Evolutionary conservation across 2,329 filamentous ascomycete genomes (phyloP).

Genomic region (Rhinocladiella mackenziei): DNA sequence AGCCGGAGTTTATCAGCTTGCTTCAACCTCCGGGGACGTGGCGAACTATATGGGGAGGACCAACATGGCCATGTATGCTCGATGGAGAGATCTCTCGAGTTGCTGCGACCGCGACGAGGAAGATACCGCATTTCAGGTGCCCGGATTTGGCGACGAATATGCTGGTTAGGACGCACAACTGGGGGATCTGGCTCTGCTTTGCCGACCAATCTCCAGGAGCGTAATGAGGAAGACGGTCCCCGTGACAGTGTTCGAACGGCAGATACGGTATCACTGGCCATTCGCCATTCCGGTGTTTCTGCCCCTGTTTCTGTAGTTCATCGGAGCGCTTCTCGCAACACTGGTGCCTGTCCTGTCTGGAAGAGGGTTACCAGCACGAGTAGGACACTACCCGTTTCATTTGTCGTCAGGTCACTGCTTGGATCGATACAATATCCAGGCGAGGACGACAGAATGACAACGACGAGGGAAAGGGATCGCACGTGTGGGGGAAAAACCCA

Average conservation of each 20-base stretch:
- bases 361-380: slow-evolving; percentile 10
- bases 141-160: slow-evolving; percentile 45
- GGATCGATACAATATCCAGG: slow-evolving; percentile 13
- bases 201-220: slow-evolving; percentile 18
- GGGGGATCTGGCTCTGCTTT: slow-evolving; percentile 2
- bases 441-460: slow-evolving; percentile 14
- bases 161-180: slow-evolving; percentile 40
- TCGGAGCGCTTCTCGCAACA: slow-evolving; percentile 34
- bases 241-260: slow-evolving; percentile 31
- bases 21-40: neutral
- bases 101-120: slow-evolving; percentile 30
- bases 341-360: slow-evolving; percentile 38
- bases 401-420: slow-evolving; percentile 17
- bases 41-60: slow-evolving; percentile 32
- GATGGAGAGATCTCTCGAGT: slow-evolving; percentile 39
- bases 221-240: slow-evolving; percentile 20
- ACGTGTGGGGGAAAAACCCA: slow-evolving; percentile 14
- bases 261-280: slow-evolving; percentile 34
- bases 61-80: slow-evolving; percentile 40
- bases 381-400: slow-evolving; percentile 19
- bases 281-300: slow-evolving; percentile 37
- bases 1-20: slow-evolving; percentile 7
- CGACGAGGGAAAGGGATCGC: slow-evolving; percentile 19
- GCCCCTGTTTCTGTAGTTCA: slow-evolving; percentile 37
- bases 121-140: slow-evolving; percentile 45